phyloP scores from a whole-genome alignment of 2,329 filamentous ascomycete species.

The Cercospora zeina region DNA sequence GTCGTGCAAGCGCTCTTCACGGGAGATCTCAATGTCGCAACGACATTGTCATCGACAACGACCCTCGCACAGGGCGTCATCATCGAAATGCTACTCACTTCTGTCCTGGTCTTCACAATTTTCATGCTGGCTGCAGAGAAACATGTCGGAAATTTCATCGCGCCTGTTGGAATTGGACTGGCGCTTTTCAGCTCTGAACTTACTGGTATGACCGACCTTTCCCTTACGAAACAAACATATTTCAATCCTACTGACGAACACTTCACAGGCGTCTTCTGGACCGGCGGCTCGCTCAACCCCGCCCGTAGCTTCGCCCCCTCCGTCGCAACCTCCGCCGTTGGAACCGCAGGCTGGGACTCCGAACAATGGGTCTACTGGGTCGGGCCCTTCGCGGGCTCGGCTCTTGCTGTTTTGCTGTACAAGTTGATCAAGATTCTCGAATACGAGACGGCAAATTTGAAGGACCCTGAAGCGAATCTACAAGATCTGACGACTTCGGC shows the following conservation, averaged over 20 bases:
- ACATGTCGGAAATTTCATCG: constrained; percentile 39
- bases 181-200: constrained; percentile 33
- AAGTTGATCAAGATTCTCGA: constrained; percentile 52
- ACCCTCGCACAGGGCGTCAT: constrained; percentile 42
- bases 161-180: constrained; percentile 34
- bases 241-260: background rate
- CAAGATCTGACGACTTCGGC: background rate
- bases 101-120: constrained; percentile 38
- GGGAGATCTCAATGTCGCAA: constrained; percentile 40
- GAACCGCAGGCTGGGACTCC: constrained; percentile 23
- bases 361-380: constrained; percentile 56
- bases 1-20: constrained; percentile 40
- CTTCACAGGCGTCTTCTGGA: constrained; percentile 31
- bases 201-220: constrained; percentile 6
- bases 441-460: constrained; percentile 54
- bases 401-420: constrained; percentile 52
- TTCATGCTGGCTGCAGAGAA: constrained; percentile 43
- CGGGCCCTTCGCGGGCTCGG: constrained; percentile 50
- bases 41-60: constrained; percentile 39
- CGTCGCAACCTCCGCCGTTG: constrained; percentile 25
- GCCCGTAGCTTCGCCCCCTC: constrained; percentile 39
- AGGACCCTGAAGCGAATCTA: constrained; percentile 17
- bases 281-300: constrained; percentile 40
- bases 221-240: background rate
- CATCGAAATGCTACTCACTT: constrained; percentile 41